Conservation (phyloP, 1,284 basidiomycete species). For the Thelephora terrestris region DNA sequence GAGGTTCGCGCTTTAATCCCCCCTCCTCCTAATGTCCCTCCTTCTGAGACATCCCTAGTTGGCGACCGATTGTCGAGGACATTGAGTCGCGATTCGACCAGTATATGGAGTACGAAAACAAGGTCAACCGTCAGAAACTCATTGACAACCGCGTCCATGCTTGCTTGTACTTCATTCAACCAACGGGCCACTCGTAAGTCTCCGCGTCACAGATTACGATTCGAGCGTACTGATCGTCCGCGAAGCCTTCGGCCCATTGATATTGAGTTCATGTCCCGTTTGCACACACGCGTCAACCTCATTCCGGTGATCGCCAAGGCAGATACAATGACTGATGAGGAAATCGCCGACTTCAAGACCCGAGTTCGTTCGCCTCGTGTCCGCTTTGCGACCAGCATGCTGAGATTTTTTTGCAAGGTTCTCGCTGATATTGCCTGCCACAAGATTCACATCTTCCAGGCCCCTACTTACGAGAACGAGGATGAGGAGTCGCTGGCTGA, state of each 20-base stretch:
- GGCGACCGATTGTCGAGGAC: constrained; percentile 96
- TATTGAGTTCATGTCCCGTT: constrained; percentile 93
- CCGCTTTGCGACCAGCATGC: neutral
- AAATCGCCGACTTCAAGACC: constrained; percentile 85
- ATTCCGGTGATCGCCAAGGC: constrained; percentile 96
- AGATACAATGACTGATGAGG: constrained; percentile 94
- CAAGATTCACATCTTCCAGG: constrained; percentile 93
- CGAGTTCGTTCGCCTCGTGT: constrained; percentile 41
- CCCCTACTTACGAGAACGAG: constrained; percentile 92
- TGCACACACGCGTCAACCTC: constrained; percentile 94
- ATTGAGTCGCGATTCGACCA: constrained; percentile 95
- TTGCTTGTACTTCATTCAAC: constrained; percentile 96
- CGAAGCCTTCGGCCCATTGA: constrained; percentile 88
- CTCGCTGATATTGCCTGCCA: constrained; percentile 86
- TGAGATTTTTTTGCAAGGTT: constrained; percentile 40
- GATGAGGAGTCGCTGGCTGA: constrained; percentile 93
- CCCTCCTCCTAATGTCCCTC: neutral
- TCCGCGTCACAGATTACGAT: constrained; percentile 3
- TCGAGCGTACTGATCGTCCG: constrained; percentile 5
- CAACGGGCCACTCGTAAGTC: constrained; percentile 91
- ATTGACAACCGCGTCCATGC: constrained; percentile 86
- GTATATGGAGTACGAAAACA: constrained; percentile 95
- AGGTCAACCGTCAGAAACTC: constrained; percentile 85
- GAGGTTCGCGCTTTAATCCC: constrained; percentile 40
- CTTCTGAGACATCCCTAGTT: constrained; percentile 37